Evolutionary conservation across 371 early-diverging fungal species (phyloP), one percentile per base, ranked within the genome.

Genomic region (Saksenaea vasiformis): DNA sequence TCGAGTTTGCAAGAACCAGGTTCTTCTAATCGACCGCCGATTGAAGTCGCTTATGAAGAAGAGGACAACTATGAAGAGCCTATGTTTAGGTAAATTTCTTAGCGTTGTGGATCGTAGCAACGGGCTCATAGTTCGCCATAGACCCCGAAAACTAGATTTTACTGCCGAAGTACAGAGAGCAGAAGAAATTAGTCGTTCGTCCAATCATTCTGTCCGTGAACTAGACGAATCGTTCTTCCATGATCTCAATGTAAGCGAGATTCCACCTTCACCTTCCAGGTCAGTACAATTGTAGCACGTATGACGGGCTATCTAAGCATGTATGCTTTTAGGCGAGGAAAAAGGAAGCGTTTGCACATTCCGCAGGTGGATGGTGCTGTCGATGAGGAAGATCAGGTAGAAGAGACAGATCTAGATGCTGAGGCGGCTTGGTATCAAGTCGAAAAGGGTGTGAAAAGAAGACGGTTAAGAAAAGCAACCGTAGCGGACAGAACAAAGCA

Each of bases 311-410:
- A 13, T 28, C 43, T 43, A n/a, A 14, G 14, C 19, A 22, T 44
- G 11, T 9, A 24, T 28, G 14, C 11, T 13, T 3, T 43, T 44
- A 41, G 43, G n/a, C 43, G 14, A n/a, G 43, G n/a, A 5, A 47
- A 51, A 51, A 47, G 51, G 27, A 58, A 58, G 35, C 26, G 26
- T 24, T 10, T 36, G 13, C 27, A 39, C n/a, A 76, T 86, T 9
- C 79, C 86, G 0, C 90, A 90, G 65, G 53, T 74, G 10, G 86
- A 88, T 58, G 87, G 88, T 3, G 72, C 77, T 10, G 66, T 57
- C 10, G 87, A 85, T 62, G 31, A 55, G 15, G 65, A 67, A 24
- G 54, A 53, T 13, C 66, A 59, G 1, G 56, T 60, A 2, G 44
- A 44, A 24, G 22, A 54, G 31, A 39, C 19, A 9, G 57, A 19